Percentiles rank a stretch among this genome's conserved stretches.
These are phyloP conservation scores for Tubosaeta sp. DNA, from an alignment of 768 basidiomycete species.

Conservation along the genomic window DNA sequence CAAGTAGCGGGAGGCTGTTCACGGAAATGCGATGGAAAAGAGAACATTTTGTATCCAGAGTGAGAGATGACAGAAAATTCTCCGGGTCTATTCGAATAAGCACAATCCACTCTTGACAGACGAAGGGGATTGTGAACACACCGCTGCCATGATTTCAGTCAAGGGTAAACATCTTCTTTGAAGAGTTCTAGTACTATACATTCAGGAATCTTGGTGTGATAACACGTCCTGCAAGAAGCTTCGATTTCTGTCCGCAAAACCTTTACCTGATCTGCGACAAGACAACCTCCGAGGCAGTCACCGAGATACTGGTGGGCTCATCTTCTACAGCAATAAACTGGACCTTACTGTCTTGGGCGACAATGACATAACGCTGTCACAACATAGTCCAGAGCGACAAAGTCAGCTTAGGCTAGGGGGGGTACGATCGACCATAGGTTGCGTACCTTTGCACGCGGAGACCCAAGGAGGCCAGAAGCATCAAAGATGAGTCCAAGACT, in stretches of 20 bases:
- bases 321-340: slow-evolving; percentile 50
- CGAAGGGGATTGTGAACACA: not conserved
- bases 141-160: not conserved
- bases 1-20: too few relatives aligned
- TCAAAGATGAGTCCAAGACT: slow-evolving; percentile 59
- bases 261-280: slow-evolving; percentile 32
- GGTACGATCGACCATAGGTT: not conserved
- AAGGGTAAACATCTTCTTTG: not conserved
- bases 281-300: slow-evolving; percentile 48
- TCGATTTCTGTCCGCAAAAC: not conserved
- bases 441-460: slow-evolving; percentile 59
- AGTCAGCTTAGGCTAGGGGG: not conserved
- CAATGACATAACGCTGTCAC: slow-evolving; percentile 49
- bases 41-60: too few relatives aligned
- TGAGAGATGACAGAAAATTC: too few relatives aligned
- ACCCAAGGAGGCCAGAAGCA: slow-evolving; percentile 58
- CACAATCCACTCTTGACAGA: too few relatives aligned
- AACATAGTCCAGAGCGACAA: not conserved
- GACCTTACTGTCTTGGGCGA: slow-evolving; percentile 58
- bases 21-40: too few relatives aligned
- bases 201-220: not conserved
- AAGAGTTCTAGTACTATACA: not conserved
- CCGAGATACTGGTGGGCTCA: slow-evolving; percentile 42
- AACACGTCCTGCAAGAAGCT: not conserved
- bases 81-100: too few relatives aligned